Evolutionary conservation across 805 yeast species (phyloP).

Genomic region (Suhomyces sp.): DNA sequence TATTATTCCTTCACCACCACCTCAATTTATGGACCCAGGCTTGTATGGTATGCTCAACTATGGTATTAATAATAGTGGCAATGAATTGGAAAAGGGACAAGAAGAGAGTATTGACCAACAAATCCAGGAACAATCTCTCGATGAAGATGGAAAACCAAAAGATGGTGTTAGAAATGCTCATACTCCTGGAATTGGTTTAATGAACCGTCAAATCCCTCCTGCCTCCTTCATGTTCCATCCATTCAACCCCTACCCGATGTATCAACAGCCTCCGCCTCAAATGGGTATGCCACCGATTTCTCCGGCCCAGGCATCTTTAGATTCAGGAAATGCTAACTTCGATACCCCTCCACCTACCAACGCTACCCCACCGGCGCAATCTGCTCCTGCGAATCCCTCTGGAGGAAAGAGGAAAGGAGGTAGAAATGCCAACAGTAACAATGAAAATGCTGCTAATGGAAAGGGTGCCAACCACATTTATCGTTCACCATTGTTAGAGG

Average conservation of each 20-base stretch:
- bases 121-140: slow-evolving; percentile 6
- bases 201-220: slow-evolving; percentile 33
- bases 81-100: slow-evolving; percentile 7
- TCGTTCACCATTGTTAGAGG: slow-evolving; percentile 80
- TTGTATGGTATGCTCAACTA: slow-evolving; percentile 34
- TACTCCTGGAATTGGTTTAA: slow-evolving; percentile 34
- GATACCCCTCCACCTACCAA: slow-evolving; percentile 8
- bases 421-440: slow-evolving; percentile 11
- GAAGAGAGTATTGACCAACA: slow-evolving; percentile 5
- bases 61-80: slow-evolving; percentile 12
- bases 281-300: slow-evolving; percentile 8
- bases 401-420: slow-evolving; percentile 17
- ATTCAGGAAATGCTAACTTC: neutral
- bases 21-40: slow-evolving; percentile 38
- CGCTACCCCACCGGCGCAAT: slow-evolving; percentile 17
- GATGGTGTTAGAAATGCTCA: slow-evolving; percentile 9
- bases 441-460: slow-evolving; percentile 14
- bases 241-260: slow-evolving; percentile 47
- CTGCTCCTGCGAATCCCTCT: slow-evolving; percentile 11
- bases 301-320: slow-evolving; percentile 6
- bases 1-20: slow-evolving; percentile 38
- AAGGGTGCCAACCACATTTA: slow-evolving; percentile 49
- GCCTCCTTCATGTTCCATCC: slow-evolving; percentile 49
- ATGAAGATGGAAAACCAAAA: slow-evolving; percentile 10
- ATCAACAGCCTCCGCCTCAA: slow-evolving; percentile 21